Evolutionary conservation across 768 basidiomycete genomes (phyloP).

Genomic region (Boletus barrowsii): DNA sequence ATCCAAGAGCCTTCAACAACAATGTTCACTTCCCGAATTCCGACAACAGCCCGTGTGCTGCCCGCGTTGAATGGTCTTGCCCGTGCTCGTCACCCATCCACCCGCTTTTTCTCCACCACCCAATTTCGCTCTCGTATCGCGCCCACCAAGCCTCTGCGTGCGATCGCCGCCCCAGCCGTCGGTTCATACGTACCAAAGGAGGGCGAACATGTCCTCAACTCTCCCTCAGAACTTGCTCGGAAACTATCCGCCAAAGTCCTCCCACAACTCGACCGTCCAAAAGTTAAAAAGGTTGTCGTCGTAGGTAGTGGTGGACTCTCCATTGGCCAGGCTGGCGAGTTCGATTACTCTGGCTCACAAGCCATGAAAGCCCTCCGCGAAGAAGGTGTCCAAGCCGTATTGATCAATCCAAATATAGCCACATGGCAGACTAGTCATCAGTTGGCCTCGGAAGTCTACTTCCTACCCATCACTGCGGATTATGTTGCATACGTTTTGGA

Average conservation of each 20-base stretch:
- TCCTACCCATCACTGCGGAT: constrained; percentile 92
- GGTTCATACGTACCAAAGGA: constrained; percentile 65
- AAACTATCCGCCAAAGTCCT: constrained; percentile 92
- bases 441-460: constrained; percentile 95
- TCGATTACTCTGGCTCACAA: constrained; percentile 99
- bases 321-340: constrained; percentile 99
- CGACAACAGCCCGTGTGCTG: constrained; percentile 5
- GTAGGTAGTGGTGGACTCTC: constrained; percentile 95
- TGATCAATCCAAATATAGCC: constrained; percentile 98
- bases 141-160: constrained; percentile 54
- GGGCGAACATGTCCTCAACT: constrained; percentile 77
- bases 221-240: constrained; percentile 92
- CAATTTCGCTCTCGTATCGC: constrained; percentile 35
- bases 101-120: constrained; percentile 53
- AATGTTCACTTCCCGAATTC: constrained; percentile 19
- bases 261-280: constrained; percentile 84
- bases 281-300: constrained; percentile 93
- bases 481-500: constrained; percentile 99
- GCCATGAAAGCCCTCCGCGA: constrained; percentile 97
- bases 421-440: constrained; percentile 99
- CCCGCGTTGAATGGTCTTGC: background rate
- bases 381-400: constrained; percentile 89
- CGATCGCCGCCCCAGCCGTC: constrained; percentile 73
- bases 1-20: too few relatives aligned
- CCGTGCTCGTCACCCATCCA: constrained; percentile 18